Evolutionary conservation across 345 rosid species (phyloP), one percentile per base, ranked within the genome.

Genomic region (Aquilaria malaccensis): DNA sequence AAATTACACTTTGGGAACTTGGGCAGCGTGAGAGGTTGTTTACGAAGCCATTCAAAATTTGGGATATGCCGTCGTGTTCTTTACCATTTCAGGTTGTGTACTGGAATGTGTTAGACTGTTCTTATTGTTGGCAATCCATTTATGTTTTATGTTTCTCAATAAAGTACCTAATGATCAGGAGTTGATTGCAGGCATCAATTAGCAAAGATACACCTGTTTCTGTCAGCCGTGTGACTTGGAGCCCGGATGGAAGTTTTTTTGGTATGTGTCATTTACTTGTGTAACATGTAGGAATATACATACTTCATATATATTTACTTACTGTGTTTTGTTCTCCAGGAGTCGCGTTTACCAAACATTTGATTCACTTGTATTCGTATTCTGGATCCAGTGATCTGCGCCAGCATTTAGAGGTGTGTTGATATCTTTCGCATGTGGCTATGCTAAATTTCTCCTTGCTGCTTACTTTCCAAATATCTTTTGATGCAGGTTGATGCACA

Each of bases 1-100:
- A 92, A 65, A 78, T 92, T 72, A 72, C 95, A 41, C 72, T 92
- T 7, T 89, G 96, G 96, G 93, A 89, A 62, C 85, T 89, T 45
- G 63, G 75, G 37, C 70, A 77, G 55, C 78, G 76, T 37, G 89
- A 88, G 58, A 82, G 78, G 66, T 70, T 92, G 85, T 79, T 72
- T 62, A 78, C 93, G 65, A 82, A 79, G 77, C 84, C 87, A 50
- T 89, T 92, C 80, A 86, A 87, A 74, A 65, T 82, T 55, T 81
- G 95, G 96, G 85, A 94, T 13, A 71, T 77, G 81, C 3, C 72
- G 3, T 41, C 80, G 60, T 80, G 84, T 70, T 63, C 88, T 33
- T 59, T 67, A 63, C 82, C 73, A 60, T 82, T 83, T 71, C 93
- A 87, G 97, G 99, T 89, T 67, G 22, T 47, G 37, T 52, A 15